Base-by-base conservation (phyloP, 306 rosid species). In the Dryas octopetala region DNA sequence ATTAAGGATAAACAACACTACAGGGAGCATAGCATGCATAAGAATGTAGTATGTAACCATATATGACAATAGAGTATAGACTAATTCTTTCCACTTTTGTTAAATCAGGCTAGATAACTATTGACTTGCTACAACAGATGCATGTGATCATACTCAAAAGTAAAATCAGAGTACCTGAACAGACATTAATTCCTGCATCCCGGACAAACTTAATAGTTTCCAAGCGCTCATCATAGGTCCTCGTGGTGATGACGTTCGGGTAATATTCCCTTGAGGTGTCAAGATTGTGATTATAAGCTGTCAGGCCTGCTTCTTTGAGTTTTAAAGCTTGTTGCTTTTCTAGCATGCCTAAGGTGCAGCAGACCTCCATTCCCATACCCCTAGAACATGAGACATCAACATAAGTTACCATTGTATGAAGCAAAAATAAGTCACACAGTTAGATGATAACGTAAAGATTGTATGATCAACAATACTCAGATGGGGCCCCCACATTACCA, bases 311-410 rank as follows among this genome's bases (percentile, higher is more conserved):
- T 79, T 88, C 87, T 79, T 91, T 95, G 70, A 95, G 98, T 77
- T 91, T 92, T 46, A 68, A 57, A 55, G 98, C 98, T 74, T 95
- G 98, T 80, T 95, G 91, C 78, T 90, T 84, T 91, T 95, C 98
- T 57, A 95, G 74, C 98, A 95, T 95, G 73, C 98, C 98, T 82
- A 95, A 86, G 70, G 98, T 95, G 87, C 98, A 95, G 87, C 98
- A 95, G 15, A 95, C 98, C 83, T 95, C 97, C 98, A 91, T 91
- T 71, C 97, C 98, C 97, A 95, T 89, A 9, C 62, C 85, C 91
- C 98, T 95, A 78, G 61, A 73, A 81, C 32, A 68, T 65, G 45
- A 68, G 47, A 80, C 73, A 78, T 17, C 68, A 68, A 41, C 12
- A 54, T 78, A 44, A 43, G 12, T 32, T 12, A 77, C 66, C 1